phyloP scores from a whole-genome alignment of 2,329 filamentous ascomycete genomes.

The Eurotiales sp. region DNA sequence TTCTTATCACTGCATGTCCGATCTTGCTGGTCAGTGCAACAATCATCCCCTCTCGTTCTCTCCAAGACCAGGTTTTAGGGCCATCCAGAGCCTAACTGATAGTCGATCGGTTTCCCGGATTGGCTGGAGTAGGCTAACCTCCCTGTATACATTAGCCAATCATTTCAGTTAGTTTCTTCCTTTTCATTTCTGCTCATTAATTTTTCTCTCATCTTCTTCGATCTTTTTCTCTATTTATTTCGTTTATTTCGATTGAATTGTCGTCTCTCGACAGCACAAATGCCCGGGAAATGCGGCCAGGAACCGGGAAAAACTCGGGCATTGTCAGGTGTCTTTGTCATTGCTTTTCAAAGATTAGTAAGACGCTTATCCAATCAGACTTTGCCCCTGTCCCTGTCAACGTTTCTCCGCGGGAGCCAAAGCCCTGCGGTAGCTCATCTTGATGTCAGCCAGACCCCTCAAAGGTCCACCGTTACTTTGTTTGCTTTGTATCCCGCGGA shows the following conservation, averaged over 20 bases:
- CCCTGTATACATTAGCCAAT: neutral
- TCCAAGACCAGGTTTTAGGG: neutral
- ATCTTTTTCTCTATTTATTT: neutral
- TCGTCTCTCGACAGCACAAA: too few relatives aligned
- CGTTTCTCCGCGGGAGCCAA: conserved; percentile 5
- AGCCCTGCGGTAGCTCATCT: too few relatives aligned
- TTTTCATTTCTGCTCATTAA: neutral
- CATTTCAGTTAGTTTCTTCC: neutral
- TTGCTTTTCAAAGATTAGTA: too few relatives aligned
- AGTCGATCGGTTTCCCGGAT: neutral
- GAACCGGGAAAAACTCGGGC: too few relatives aligned
- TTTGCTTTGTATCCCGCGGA: conserved; percentile 9
- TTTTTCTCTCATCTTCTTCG: neutral
- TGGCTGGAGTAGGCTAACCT: neutral
- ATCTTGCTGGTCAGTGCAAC: neutral
- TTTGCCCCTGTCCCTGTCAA: neutral
- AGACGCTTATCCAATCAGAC: too few relatives aligned
- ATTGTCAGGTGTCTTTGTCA: too few relatives aligned
- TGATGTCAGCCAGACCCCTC: too few relatives aligned
- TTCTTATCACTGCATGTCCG: neutral
- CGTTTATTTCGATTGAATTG: too few relatives aligned
- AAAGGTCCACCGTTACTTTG: neutral
- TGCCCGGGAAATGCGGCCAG: too few relatives aligned
- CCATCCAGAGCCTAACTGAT: neutral
- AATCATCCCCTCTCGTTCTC: too few relatives aligned